These are phyloP conservation scores for Mrakia frigida DNA, from an alignment of 768 basidiomycete genomes.

Conservation along the genomic window DNA sequence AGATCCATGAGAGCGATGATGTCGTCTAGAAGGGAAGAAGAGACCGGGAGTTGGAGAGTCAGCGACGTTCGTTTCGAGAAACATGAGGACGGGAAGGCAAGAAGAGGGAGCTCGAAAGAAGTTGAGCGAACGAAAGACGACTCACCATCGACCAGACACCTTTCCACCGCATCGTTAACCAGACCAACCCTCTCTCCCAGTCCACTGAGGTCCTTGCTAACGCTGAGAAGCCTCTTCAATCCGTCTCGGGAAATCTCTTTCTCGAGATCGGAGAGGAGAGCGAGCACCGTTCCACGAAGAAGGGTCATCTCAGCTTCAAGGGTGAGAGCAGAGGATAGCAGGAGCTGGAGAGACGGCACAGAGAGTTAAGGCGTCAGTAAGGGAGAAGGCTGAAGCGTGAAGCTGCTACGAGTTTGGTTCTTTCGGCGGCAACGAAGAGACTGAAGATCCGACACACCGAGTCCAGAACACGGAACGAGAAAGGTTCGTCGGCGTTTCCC, in stretches of 20 bases:
- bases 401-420: no score
- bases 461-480: conserved; percentile 26
- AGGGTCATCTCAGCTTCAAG: conserved; percentile 33
- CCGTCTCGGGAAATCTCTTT: conserved; percentile 18
- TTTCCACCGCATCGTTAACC: conserved; percentile 33
- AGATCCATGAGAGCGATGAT: conserved; percentile 25
- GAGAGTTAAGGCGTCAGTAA: neutral
- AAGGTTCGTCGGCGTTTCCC: conserved; percentile 13
- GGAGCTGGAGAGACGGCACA: neutral
- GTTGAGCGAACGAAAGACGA: neutral
- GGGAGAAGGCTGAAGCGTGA: neutral
- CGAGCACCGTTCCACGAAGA: conserved; percentile 11
- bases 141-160: conserved; percentile 30
- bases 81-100: neutral
- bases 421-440: neutral
- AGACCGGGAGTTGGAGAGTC: neutral
- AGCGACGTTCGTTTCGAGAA: no score
- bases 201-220: conserved; percentile 26
- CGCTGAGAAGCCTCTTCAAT: conserved; percentile 17
- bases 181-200: conserved; percentile 30
- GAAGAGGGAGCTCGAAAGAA: neutral
- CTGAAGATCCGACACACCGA: neutral
- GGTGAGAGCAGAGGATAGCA: conserved; percentile 26
- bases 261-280: conserved; percentile 14
- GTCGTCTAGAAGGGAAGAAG: conserved; percentile 7